Percentiles rank a stretch among this genome's conserved stretches.
Evolutionary conservation across 2,329 filamentous ascomycete genomes (phyloP).

Genomic region (Westerdykella aurantiaca): DNA sequence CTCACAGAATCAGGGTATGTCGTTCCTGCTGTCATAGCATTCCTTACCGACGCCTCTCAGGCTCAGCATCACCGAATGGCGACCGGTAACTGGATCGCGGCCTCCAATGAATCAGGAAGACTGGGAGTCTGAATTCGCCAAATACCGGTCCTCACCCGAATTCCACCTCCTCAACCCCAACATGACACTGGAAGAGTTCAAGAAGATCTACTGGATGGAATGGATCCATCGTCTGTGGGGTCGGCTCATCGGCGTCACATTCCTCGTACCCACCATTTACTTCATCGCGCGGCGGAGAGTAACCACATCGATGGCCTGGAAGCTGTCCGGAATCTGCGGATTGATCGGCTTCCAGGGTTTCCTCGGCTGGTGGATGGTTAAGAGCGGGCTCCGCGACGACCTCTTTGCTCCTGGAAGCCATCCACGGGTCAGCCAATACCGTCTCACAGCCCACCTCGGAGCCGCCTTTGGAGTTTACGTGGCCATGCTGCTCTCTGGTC

Average conservation of each 20-base stretch:
- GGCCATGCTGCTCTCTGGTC: slow-evolving; percentile 87
- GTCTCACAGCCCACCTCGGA: slow-evolving; percentile 80
- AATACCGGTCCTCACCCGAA: slow-evolving; percentile 89
- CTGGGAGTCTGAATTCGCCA: slow-evolving; percentile 89
- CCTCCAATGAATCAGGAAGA: slow-evolving; percentile 72
- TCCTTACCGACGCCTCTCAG: slow-evolving; percentile 43
- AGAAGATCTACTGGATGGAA: slow-evolving; percentile 99
- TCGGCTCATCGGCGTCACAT: slow-evolving; percentile 81
- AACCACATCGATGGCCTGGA: slow-evolving; percentile 67
- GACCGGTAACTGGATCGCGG: slow-evolving; percentile 85
- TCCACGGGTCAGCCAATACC: slow-evolving; percentile 90
- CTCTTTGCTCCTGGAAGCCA: slow-evolving; percentile 86
- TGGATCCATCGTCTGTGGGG: slow-evolving; percentile 96
- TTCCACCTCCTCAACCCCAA: slow-evolving; percentile 86
- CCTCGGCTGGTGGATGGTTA: slow-evolving; percentile 99
- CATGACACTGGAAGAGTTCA: slow-evolving; percentile 92
- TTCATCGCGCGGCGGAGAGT: slow-evolving; percentile 78
- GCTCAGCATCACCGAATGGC: slow-evolving; percentile 98
- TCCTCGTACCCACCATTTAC: slow-evolving; percentile 81
- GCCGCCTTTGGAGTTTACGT: slow-evolving; percentile 90
- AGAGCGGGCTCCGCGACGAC: slow-evolving; percentile 91
- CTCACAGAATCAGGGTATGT: slow-evolving; percentile 90
- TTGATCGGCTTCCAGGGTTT: slow-evolving; percentile 93
- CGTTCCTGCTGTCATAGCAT: background rate
- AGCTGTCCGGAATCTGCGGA: slow-evolving; percentile 74